These are phyloP conservation scores for Termitomyces sp. DNA, from an alignment of 768 basidiomycete genomes.

Conservation along the genomic window DNA sequence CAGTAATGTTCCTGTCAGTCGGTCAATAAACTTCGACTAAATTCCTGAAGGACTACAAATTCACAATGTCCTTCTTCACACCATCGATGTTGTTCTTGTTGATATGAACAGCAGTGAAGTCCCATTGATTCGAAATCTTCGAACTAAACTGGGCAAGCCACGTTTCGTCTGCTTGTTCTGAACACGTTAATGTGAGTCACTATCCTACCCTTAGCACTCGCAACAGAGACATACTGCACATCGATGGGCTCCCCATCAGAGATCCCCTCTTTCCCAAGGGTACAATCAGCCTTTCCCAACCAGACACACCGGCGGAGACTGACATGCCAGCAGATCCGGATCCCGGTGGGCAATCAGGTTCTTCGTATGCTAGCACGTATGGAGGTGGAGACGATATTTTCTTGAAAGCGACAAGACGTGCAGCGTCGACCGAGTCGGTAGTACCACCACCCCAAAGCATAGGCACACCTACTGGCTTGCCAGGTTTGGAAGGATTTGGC, in stretches of 20 bases:
- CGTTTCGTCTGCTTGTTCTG: slow-evolving; percentile 43
- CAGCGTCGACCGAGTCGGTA: slow-evolving; percentile 31
- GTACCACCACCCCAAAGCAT: slow-evolving; percentile 44
- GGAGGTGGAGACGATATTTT: slow-evolving; percentile 25
- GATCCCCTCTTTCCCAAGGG: slow-evolving; percentile 35
- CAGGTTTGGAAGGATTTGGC: slow-evolving; percentile 32
- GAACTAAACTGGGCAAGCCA: slow-evolving; percentile 35
- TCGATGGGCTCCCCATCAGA: slow-evolving; percentile 37
- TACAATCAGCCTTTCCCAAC: slow-evolving; percentile 36
- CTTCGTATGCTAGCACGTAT: slow-evolving; percentile 41
- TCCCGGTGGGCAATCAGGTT: slow-evolving; percentile 40
- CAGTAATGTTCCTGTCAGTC: slow-evolving; percentile 33
- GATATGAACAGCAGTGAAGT: slow-evolving; percentile 42
- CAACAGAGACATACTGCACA: slow-evolving; percentile 34
- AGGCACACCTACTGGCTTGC: slow-evolving; percentile 34
- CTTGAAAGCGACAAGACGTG: slow-evolving; percentile 30
- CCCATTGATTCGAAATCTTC: slow-evolving; percentile 34
- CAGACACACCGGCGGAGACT: slow-evolving; percentile 31
- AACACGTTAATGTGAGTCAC: neutral
- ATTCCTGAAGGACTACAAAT: slow-evolving; percentile 1
- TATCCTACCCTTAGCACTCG: neutral
- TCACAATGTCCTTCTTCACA: slow-evolving; percentile 36
- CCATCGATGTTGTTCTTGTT: slow-evolving; percentile 42
- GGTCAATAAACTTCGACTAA: neutral
- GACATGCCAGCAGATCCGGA: slow-evolving; percentile 39